These are phyloP conservation scores for Botryococcus braunii DNA, from an alignment of 163 green algal species.

Conservation along the genomic window DNA sequence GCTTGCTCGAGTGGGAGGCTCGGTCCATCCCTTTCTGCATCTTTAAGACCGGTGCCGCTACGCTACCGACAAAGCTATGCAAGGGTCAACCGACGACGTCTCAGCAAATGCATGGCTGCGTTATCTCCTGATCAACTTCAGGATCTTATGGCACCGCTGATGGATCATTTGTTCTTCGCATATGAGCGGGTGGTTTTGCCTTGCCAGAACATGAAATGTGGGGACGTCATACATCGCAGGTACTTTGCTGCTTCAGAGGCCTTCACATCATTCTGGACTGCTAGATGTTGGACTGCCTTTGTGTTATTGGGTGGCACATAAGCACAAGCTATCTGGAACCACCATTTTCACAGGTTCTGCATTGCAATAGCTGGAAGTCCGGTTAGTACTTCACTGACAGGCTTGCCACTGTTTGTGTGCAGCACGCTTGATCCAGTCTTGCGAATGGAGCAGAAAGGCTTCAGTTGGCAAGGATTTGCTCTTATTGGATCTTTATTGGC, in stretches of 20 bases:
- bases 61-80: no score
- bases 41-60: no score
- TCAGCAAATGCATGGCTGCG: background rate
- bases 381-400: background rate
- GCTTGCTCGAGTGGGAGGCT: no score
- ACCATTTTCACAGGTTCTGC: background rate
- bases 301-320: background rate
- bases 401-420: constrained; percentile 12
- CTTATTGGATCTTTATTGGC: constrained; percentile 34
- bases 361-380: background rate
- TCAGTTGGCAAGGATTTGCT: constrained; percentile 49
- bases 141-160: constrained; percentile 12
- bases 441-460: constrained; percentile 55
- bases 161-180: constrained; percentile 36
- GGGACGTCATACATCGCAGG: constrained; percentile 77
- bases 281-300: background rate
- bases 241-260: constrained; percentile 21
- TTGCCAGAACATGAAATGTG: constrained; percentile 79
- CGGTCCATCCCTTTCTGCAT: no score
- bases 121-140: constrained; percentile 8
- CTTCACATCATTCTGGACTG: background rate
- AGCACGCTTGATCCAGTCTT: constrained; percentile 78
- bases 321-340: background rate
- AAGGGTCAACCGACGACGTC: no score
- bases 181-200: constrained; percentile 66